phyloP scores from a whole-genome alignment of 1,139 yeast genomes.

The Yamadazyma diddensiae region DNA sequence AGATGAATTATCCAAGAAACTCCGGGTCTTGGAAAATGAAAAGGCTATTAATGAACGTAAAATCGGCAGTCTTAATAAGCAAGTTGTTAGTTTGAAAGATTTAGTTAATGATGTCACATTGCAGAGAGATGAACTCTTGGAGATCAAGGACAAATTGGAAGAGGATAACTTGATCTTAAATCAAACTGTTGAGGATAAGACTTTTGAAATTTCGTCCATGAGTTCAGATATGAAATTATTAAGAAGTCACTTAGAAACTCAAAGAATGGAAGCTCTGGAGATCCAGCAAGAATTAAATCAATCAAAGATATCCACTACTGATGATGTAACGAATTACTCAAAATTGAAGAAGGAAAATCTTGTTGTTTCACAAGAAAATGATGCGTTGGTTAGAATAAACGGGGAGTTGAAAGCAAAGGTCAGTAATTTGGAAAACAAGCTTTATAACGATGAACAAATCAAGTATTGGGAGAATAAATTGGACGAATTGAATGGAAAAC shows the following conservation, averaged over 20 bases:
- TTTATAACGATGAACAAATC: constrained; percentile 45
- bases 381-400: constrained; percentile 36
- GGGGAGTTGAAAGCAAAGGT: constrained; percentile 34
- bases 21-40: constrained; percentile 46
- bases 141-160: constrained; percentile 47
- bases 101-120: constrained; percentile 47
- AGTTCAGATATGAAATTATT: constrained; percentile 30
- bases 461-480: constrained; percentile 45
- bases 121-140: constrained; percentile 50
- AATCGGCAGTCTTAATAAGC: constrained; percentile 48
- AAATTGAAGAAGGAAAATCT: constrained; percentile 37
- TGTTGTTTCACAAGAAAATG: constrained; percentile 43
- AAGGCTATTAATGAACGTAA: constrained; percentile 43
- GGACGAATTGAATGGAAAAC: constrained; percentile 25
- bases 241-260: constrained; percentile 36
- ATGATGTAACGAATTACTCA: constrained; percentile 36
- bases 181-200: constrained; percentile 43
- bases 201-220: constrained; percentile 30
- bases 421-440: constrained; percentile 35
- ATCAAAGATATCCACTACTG: constrained; percentile 29
- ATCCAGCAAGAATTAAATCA: constrained; percentile 35
- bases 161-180: constrained; percentile 41
- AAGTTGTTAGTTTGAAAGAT: constrained; percentile 49
- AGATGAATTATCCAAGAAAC: constrained; percentile 45
- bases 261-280: constrained; percentile 30